Evolutionary conservation across 2,329 filamentous ascomycete genomes (phyloP).

Genomic region (Apiospora sp.): DNA sequence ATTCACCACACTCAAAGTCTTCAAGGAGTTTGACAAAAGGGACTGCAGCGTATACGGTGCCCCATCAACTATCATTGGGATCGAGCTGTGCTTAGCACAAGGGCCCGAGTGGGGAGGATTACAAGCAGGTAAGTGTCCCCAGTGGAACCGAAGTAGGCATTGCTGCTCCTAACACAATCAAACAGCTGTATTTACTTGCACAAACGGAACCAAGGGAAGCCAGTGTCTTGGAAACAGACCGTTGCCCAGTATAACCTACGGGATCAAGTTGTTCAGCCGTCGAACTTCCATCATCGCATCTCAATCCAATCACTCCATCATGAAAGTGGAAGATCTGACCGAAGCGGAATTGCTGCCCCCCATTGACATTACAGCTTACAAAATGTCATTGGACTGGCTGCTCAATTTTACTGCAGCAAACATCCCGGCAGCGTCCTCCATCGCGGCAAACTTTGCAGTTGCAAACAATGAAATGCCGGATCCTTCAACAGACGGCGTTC

Average conservation of each 20-base stretch:
- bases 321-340: background rate
- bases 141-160: too few species aligned
- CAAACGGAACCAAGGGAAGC: background rate
- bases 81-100: background rate
- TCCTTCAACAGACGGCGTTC: background rate
- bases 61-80: background rate
- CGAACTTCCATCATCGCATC: background rate
- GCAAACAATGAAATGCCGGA: background rate
- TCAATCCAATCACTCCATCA: background rate
- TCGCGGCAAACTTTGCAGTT: background rate
- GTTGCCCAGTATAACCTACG: background rate
- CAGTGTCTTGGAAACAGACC: background rate
- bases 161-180: too few species aligned
- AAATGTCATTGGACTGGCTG: background rate
- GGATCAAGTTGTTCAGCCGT: background rate
- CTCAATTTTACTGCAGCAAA: background rate
- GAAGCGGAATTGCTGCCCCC: background rate
- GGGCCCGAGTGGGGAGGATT: background rate
- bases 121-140: background rate
- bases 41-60: background rate
- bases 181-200: background rate
- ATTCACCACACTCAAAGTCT: background rate
- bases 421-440: background rate
- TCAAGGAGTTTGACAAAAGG: background rate
- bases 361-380: background rate